Conservation (phyloP, 371 early-diverging fungal genomes). For the Mortierella sp. region DNA sequence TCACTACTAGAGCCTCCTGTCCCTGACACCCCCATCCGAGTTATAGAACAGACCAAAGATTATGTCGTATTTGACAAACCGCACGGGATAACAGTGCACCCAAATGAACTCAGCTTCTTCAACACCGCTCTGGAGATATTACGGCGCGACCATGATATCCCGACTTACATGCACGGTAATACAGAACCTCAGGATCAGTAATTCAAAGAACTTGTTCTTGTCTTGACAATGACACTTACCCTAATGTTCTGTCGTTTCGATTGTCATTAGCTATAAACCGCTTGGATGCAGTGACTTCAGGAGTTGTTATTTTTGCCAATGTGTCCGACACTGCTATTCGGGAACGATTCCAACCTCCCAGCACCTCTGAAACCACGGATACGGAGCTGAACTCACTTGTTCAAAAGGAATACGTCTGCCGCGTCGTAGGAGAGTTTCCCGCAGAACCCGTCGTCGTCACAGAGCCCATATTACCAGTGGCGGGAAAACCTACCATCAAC, state of each 20-base stretch:
- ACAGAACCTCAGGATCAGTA: background rate
- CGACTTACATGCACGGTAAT: conserved; percentile 49
- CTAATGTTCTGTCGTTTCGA: background rate
- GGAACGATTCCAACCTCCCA: conserved; percentile 42
- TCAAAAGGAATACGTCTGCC: conserved; percentile 55
- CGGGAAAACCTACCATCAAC: conserved; percentile 42
- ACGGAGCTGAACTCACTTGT: conserved; percentile 19
- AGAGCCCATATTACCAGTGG: conserved; percentile 46
- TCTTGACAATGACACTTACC: background rate
- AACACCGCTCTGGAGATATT: conserved; percentile 56
- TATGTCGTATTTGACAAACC: conserved; percentile 56
- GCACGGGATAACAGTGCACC: conserved; percentile 56
- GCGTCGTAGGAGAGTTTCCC: conserved; percentile 54
- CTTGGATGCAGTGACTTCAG: conserved; percentile 53
- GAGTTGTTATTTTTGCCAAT: conserved; percentile 55
- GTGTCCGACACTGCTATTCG: conserved; percentile 34
- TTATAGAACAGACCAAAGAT: conserved; percentile 45
- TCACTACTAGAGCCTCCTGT: conserved; percentile 37
- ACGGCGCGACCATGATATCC: conserved; percentile 46
- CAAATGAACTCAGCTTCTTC: conserved; percentile 51
- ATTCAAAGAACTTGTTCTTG: no score
- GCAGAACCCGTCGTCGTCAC: conserved; percentile 27
- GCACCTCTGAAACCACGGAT: conserved; percentile 6
- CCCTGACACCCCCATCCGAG: conserved; percentile 43
- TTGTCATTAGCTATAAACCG: conserved; percentile 42